Percentiles rank a stretch among this genome's conserved stretches.
phyloP scores from a whole-genome alignment of 768 basidiomycete genomes.

The Sarcodon aspratus region DNA sequence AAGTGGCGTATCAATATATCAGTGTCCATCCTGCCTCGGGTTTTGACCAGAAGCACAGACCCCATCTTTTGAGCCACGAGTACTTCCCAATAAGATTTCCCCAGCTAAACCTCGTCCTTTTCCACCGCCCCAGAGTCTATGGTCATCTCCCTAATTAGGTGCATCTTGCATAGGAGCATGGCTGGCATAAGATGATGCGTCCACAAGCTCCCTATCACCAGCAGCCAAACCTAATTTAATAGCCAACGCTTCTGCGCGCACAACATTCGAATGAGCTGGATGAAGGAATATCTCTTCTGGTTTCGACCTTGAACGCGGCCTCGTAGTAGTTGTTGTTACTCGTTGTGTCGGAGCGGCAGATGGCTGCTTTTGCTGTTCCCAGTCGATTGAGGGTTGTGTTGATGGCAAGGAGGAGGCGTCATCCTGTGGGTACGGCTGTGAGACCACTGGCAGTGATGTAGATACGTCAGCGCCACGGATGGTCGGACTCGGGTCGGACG shows the following conservation, averaged over 20 bases:
- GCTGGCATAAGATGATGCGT: constrained; percentile 9
- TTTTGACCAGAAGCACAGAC: too few relatives aligned
- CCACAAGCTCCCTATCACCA: constrained; percentile 36
- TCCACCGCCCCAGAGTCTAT: constrained; percentile 39
- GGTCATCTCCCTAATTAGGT: constrained; percentile 3
- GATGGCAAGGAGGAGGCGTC: neutral
- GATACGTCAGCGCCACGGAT: too few relatives aligned
- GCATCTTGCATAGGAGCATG: constrained; percentile 9
- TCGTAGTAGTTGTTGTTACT: constrained; percentile 12
- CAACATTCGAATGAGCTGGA: constrained; percentile 49
- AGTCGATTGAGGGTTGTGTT: neutral
- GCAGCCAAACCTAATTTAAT: constrained; percentile 35
- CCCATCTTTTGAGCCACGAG: too few relatives aligned
- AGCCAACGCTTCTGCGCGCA: constrained; percentile 54
- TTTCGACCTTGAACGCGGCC: constrained; percentile 39
- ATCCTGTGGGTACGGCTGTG: neutral
- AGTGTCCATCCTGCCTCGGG: too few relatives aligned
- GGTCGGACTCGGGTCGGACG: too few relatives aligned
- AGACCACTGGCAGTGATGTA: too few relatives aligned
- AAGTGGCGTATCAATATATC: too few relatives aligned
- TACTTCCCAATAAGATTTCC: constrained; percentile 21
- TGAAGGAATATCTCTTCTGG: constrained; percentile 49
- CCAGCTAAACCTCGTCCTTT: constrained; percentile 40
- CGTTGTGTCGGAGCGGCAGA: neutral
- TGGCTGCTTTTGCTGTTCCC: neutral